These are phyloP conservation scores for Ceratobasidium sp. DNA, from an alignment of 1,284 basidiomycete genomes.

Conservation along the genomic window DNA sequence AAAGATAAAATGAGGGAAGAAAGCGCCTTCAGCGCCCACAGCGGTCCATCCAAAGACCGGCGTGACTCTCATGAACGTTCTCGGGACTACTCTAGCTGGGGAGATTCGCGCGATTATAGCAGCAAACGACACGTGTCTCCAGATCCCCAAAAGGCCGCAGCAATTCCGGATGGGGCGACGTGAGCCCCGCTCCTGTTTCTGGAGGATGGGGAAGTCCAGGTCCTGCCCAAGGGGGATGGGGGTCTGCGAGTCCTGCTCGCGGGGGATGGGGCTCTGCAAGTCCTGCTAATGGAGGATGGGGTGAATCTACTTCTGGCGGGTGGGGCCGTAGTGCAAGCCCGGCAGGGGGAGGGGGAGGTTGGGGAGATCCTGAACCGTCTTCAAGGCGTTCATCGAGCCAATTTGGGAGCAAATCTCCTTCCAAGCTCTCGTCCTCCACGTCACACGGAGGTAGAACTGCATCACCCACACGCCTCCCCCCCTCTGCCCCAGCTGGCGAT, in stretches of 20 bases:
- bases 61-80: neutral
- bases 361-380: constrained; percentile 15
- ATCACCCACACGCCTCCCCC: constrained; percentile 1
- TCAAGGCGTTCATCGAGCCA: neutral
- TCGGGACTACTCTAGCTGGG: neutral
- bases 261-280: no score
- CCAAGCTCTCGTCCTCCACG: neutral
- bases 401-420: constrained; percentile 14
- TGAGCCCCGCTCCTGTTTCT: neutral
- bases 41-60: neutral
- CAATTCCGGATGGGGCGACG: neutral
- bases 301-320: neutral
- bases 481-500: neutral
- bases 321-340: neutral
- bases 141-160: neutral
- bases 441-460: neutral
- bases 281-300: no score
- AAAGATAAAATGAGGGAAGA: neutral
- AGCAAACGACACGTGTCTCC: neutral
- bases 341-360: neutral
- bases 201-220: neutral
- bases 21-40: neutral
- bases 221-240: neutral
- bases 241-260: no score
- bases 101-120: neutral